Base-by-base conservation (phyloP, 2,329 filamentous ascomycete species). In the Laburnicola sp. region DNA sequence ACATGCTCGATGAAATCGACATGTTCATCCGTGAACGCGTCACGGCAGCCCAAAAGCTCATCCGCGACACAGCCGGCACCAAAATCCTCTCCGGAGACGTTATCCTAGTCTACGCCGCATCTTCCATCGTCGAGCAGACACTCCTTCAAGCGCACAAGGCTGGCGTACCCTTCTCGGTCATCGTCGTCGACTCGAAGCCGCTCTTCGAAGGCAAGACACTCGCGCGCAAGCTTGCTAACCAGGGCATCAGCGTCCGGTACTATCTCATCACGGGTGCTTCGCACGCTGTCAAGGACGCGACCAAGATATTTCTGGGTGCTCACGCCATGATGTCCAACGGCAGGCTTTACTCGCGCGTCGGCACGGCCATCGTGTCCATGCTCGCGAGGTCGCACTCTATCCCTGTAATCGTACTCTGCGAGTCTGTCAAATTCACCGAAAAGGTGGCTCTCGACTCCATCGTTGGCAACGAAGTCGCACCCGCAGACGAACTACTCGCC, bases 261-360 rank as follows among this genome's bases (percentile, higher is more conserved):
- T 85, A 86, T 28, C 84, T 93, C 6, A 86, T 95, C 34, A 87
- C 89, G 53, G 91, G 86, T 10, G 79, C 96, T 49, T 85, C 85
- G 44, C 85, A 89, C 59, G 86, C 88, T 38, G 82, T 96, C 45
- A 83, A 85, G 56, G 79, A 85, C 31, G 85, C 83, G 1, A 88
- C 86, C 5, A 86, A 87, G 62, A 86, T 94, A 7, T 83, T 97
- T 45, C 79, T 99, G 1, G 92, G 91, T 9, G 69, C 92, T 3
- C 92, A 97, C 70, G 89, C 91, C 34, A 94, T 99, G 85, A 94
- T 96, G 76, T 92, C 89, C 61, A 97, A 97, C 73, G 94, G 94
- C 6, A 84, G 89, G 30, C 82, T 99, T 62, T 96, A 95, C 73
- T 93, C 89, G 3, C 85, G 91, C 21, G 85, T 91, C 7, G 94